These are phyloP conservation scores for Cryptococcus amylolentus DNA, from an alignment of 1,284 basidiomycete species.

Conservation along the genomic window DNA sequence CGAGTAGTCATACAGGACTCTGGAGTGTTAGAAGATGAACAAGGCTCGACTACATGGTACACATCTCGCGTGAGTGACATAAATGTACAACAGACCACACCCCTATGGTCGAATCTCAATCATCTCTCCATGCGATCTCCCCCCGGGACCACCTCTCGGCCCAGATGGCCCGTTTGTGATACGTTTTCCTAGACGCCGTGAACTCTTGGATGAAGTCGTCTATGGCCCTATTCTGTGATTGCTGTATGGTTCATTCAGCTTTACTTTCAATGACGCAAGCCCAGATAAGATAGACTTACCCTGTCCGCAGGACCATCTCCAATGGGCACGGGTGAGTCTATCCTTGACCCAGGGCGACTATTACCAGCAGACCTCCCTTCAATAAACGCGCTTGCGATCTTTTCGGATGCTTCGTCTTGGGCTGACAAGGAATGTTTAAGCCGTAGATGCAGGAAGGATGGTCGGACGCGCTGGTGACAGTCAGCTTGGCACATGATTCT, in stretches of 20 bases:
- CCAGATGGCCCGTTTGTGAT: slow-evolving; percentile 87
- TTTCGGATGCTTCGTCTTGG: slow-evolving; percentile 83
- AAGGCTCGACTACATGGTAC: neutral
- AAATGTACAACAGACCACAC: neutral
- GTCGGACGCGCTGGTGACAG: slow-evolving; percentile 64
- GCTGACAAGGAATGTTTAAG: slow-evolving; percentile 78
- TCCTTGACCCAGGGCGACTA: slow-evolving; percentile 28
- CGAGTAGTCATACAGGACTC: no score
- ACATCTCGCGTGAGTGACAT: neutral
- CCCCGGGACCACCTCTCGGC: slow-evolving; percentile 77
- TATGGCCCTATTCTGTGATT: slow-evolving; percentile 50
- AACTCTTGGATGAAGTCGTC: slow-evolving; percentile 85
- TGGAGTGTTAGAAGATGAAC: no score
- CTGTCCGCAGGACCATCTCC: neutral
- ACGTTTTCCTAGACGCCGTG: slow-evolving; percentile 75
- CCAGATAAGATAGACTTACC: neutral
- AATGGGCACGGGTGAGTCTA: slow-evolving; percentile 45
- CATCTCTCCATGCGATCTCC: slow-evolving; percentile 74
- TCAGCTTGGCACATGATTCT: neutral
- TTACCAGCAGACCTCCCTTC: slow-evolving; percentile 53
- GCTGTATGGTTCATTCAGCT: slow-evolving; percentile 1
- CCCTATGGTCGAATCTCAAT: slow-evolving; percentile 33
- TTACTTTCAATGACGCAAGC: slow-evolving; percentile 1
- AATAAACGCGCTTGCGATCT: slow-evolving; percentile 72
- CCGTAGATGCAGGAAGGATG: slow-evolving; percentile 79